Evolutionary conservation across 495 filamentous ascomycete genomes (phyloP), one percentile per base, ranked within the genome.

Genomic region (Parathielavia appendiculata): DNA sequence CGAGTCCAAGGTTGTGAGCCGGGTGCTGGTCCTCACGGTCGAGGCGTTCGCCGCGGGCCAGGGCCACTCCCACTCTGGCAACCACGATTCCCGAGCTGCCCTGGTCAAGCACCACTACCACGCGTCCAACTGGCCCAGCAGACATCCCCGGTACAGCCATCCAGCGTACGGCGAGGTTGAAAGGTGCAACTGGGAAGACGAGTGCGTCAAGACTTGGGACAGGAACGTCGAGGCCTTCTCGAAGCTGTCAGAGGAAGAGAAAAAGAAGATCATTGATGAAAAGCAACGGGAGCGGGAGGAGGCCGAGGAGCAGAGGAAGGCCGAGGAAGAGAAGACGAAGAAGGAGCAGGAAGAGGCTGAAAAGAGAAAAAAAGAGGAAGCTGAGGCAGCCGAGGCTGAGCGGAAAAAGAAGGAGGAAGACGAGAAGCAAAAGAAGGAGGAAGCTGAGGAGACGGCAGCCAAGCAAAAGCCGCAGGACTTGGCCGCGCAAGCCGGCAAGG

Each of bases 61-160:
- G 66, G 82, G 82, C 22, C 83, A 86, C 66, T 86, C 83, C 0
- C 76, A 85, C 59, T 83, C 81, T 5, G 82, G 82, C 48, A 84
- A 81, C 66, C 83, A 86, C 66, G 73, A 83, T 36, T 73, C 81
- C 22, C 69, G 77, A 36, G 69, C 69, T 4, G 83, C 82, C 12
- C 69, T 84, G n/a, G 81, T 85, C 52, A 80, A 77, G 60, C 83
- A 86, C 63, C 82, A 84, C 68, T 86, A 83, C 63, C 83, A 85
- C 64, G 83, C 83, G 23, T 85, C 82, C 22, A 75, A 76, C 54
- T 86, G 83, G 83, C 82, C 80, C 41, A 77, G 74, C 66, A 64
- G 69, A 16, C 83, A 86, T 59, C 82, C 81, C 5, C 78, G 83
- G 52, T 83, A 75, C 66, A 79, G 68, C 46, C 83, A 86, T 59